Evolutionary conservation across 2,329 filamentous ascomycete genomes (phyloP).

Genomic region (Microdochium bolleyi): DNA sequence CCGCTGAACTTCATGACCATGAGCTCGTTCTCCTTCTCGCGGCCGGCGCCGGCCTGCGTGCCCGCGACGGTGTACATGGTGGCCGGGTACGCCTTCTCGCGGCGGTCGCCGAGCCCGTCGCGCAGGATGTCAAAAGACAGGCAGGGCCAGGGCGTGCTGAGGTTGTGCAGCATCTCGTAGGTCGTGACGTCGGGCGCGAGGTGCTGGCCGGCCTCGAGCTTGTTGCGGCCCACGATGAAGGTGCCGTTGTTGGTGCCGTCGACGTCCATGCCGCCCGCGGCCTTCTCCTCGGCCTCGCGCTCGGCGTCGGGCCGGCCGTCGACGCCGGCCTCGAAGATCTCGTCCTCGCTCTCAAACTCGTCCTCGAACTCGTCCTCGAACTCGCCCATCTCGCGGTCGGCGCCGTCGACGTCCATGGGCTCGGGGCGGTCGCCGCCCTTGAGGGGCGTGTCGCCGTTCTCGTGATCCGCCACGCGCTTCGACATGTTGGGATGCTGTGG

Average conservation of each 20-base stretch:
- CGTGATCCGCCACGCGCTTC: slow-evolving; percentile 48
- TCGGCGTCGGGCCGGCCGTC: slow-evolving; percentile 89
- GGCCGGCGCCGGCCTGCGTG: slow-evolving; percentile 75
- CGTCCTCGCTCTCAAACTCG: slow-evolving; percentile 81
- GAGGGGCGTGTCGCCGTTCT: slow-evolving; percentile 38
- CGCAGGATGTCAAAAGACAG: slow-evolving; percentile 89
- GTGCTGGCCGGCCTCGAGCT: slow-evolving; percentile 84
- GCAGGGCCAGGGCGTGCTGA: slow-evolving; percentile 94
- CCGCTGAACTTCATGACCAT: slow-evolving; percentile 96
- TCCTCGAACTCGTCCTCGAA: slow-evolving; percentile 96
- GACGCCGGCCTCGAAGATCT: slow-evolving; percentile 89
- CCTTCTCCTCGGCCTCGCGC: slow-evolving; percentile 80
- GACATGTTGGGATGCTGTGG: slow-evolving; percentile 36
- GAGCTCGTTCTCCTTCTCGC: slow-evolving; percentile 81
- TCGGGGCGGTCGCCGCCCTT: slow-evolving; percentile 56
- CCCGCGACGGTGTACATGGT: slow-evolving; percentile 93
- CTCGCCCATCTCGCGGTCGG: slow-evolving; percentile 61
- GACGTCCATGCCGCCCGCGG: slow-evolving; percentile 72
- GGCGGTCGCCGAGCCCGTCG: slow-evolving; percentile 79
- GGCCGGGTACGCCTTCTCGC: slow-evolving; percentile 79
- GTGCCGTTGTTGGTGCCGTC: slow-evolving; percentile 61
- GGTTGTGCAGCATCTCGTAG: slow-evolving; percentile 94
- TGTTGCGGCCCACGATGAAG: slow-evolving; percentile 91
- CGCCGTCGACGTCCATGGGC: slow-evolving; percentile 60
- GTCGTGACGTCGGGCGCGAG: slow-evolving; percentile 87